phyloP scores from a whole-genome alignment of 1,284 basidiomycete genomes.

The Amylostereum areolatum region DNA sequence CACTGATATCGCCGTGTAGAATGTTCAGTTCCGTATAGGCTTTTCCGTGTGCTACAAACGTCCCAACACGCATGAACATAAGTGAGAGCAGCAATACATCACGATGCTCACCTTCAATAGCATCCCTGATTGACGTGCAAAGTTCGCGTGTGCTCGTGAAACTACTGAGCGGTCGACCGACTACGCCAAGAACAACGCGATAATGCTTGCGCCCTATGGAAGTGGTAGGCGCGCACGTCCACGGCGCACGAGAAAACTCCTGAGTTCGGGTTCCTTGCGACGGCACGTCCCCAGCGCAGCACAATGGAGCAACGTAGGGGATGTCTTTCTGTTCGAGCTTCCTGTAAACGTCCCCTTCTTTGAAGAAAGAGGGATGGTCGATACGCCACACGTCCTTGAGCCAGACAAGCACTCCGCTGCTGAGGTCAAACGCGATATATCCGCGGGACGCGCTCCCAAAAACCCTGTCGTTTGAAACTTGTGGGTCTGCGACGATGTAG shows the following conservation, averaged over 20 bases:
- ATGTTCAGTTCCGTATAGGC: conserved; percentile 1
- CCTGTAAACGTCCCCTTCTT: neutral
- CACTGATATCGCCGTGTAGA: conserved; percentile 14
- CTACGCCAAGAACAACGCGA: neutral
- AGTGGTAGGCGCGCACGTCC: neutral
- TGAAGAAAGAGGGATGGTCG: neutral
- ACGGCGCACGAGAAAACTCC: neutral
- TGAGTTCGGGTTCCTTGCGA: neutral
- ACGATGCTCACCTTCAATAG: too few relatives aligned
- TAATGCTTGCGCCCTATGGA: neutral
- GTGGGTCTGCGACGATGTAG: neutral
- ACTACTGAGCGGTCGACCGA: neutral
- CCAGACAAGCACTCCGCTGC: neutral
- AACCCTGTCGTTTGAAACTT: neutral
- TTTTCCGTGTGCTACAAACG: neutral
- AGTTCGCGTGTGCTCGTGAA: neutral
- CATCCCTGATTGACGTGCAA: conserved; percentile 1
- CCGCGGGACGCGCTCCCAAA: neutral
- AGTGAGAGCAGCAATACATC: too few relatives aligned
- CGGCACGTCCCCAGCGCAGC: neutral
- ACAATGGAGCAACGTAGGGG: neutral
- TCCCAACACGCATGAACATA: too few relatives aligned
- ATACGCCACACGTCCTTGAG: neutral
- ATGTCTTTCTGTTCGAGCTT: neutral
- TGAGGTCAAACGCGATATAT: neutral